Base-by-base conservation (phyloP, 192 early-diverging fungal genomes). In the Podila epigama region DNA sequence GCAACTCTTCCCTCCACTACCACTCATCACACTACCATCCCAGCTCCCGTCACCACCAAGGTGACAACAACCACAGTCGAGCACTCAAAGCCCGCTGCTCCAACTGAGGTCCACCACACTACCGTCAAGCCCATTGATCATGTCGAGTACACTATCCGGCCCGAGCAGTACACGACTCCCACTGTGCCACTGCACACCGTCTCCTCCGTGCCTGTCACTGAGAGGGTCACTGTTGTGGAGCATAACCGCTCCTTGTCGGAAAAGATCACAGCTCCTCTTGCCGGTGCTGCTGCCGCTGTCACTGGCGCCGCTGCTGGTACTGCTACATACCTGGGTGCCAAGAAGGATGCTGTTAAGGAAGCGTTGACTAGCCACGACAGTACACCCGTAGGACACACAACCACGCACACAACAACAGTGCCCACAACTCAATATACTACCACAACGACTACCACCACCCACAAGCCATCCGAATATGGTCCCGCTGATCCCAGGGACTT, bases 401-500 rank as follows among this genome's bases (percentile, higher is more conserved):
- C 41, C 18, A 44, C 41, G 20, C 41, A 44, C 41, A 44, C 41
- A n/a, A 44, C 41, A 6, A n/a, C 27, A 13, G 0, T 54, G 52
- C 22, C 52, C 6, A 25, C 5, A 15, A 8, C 52, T 2, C 25
- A 54, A 42, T 1, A 16, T n/a, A 42, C 41, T n/a, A 42, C 41
- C 52, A 54, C 27, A 11, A 54, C 22, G 22, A 31, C 28, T 5
- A 27, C 7, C 5, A 0, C 7, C 31, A 20, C 12, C 2, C 22
- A 50, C 31, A 16, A 5, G 2, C 8, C 40, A 4, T 48, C 52
- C 0, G 53, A 66, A 32, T 58, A 68, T 15, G 56, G 66, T 0
- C 48, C 60, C 22, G 59, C 51, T 10, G 41, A 70, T 6, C 40
- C 60, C 33, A 61, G 56, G 33, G 41, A 62, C 39, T 8, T 62